Evolutionary conservation across 176 grass and related monocot genomes (phyloP).

Genomic region (Aechmea fasciata): DNA sequence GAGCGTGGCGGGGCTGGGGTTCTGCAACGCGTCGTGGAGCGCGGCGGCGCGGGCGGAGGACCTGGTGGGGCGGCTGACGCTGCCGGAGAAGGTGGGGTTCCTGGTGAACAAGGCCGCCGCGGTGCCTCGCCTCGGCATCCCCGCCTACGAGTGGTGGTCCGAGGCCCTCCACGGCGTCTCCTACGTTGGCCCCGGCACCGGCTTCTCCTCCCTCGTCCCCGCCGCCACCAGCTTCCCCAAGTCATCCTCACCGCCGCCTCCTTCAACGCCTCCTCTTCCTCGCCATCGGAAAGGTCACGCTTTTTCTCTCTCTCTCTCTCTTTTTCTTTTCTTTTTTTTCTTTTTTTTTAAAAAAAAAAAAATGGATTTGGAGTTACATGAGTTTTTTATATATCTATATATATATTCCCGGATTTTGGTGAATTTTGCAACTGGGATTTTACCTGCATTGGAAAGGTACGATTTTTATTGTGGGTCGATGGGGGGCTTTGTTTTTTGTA

Average conservation of each 20-base stretch:
- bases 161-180: constrained; percentile 97
- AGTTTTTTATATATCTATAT: too few relatives aligned
- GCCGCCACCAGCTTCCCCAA: constrained; percentile 91
- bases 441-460: not conserved
- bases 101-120: constrained; percentile 62
- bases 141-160: constrained; percentile 92
- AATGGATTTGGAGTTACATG: too few relatives aligned
- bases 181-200: constrained; percentile 62
- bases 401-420: too few relatives aligned
- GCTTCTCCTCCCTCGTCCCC: constrained; percentile 59
- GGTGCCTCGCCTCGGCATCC: constrained; percentile 70
- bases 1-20: constrained; percentile 31
- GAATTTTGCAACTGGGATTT: too few relatives aligned
- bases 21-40: constrained; percentile 48
- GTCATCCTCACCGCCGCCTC: constrained; percentile 78
- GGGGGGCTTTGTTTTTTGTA: not conserved
- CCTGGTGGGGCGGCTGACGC: constrained; percentile 51
- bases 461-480: not conserved
- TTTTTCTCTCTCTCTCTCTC: not conserved
- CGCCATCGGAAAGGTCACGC: constrained; percentile 61
- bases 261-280: constrained; percentile 87
- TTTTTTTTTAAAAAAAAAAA: too few relatives aligned
- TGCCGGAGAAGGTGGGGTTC: constrained; percentile 83
- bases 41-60: constrained; percentile 36
- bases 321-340: too few relatives aligned